These are phyloP conservation scores for Podaxis rugospora DNA, from an alignment of 768 basidiomycete genomes.

Conservation along the genomic window DNA sequence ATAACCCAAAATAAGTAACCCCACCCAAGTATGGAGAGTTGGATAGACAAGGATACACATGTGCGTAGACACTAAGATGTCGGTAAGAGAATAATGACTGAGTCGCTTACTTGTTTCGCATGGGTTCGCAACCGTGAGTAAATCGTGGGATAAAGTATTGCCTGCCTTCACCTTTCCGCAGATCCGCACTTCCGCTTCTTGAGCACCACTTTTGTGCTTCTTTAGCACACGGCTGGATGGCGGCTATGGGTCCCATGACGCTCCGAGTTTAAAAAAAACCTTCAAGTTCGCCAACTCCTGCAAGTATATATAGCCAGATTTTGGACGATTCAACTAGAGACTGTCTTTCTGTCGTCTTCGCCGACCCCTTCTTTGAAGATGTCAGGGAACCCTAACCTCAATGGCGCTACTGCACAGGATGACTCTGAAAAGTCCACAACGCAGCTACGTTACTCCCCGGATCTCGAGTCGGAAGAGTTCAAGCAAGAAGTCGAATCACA, in stretches of 20 bases:
- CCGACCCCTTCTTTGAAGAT: not conserved
- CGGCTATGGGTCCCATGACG: not conserved
- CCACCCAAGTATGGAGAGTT: no score
- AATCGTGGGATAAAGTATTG: not conserved
- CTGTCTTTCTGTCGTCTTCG: not conserved
- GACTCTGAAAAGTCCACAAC: slow-evolving; percentile 9
- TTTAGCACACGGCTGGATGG: not conserved
- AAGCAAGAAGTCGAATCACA: slow-evolving; percentile 30
- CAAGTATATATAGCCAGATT: not conserved
- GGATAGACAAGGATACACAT: no score
- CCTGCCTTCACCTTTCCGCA: not conserved
- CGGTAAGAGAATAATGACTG: no score
- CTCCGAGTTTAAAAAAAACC: not conserved
- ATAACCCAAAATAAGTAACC: no score
- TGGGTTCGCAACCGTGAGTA: not conserved
- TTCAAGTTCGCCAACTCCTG: not conserved
- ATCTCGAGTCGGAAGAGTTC: slow-evolving; percentile 22
- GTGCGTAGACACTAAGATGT: no score
- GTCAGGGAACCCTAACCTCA: not conserved
- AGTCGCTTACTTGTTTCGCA: not conserved
- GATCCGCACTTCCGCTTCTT: not conserved
- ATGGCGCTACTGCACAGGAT: not conserved
- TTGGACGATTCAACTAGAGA: not conserved
- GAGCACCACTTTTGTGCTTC: slow-evolving; percentile 4
- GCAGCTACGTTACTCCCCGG: not conserved